A percentile compares a stretch with the other conserved stretches of the same genome.
These are phyloP conservation scores for Coemansia sp. DNA, from an alignment of 192 early-diverging fungal species.

Conservation along the genomic window DNA sequence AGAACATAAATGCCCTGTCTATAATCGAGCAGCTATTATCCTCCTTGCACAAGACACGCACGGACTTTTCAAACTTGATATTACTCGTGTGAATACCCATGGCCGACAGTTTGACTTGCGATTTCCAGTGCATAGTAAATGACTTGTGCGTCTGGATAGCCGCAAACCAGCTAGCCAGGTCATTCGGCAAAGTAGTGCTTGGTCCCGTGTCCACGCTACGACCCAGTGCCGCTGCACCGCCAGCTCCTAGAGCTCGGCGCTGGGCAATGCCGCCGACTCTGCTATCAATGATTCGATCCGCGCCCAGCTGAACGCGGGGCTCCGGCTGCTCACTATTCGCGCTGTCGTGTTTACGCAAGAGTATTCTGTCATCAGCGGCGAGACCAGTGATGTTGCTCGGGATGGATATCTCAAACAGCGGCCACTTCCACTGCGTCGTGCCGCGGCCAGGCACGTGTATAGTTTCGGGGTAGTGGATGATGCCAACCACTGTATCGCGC, in stretches of 20 bases:
- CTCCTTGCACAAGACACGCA: constrained; percentile 25
- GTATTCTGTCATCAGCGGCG: not conserved
- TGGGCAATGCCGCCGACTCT: constrained; percentile 15
- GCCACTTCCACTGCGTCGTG: constrained; percentile 35
- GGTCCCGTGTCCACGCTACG: not conserved
- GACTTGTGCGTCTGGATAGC: constrained; percentile 27
- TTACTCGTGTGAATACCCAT: constrained; percentile 39
- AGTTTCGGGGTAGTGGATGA: constrained; percentile 11
- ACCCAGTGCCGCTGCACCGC: not conserved
- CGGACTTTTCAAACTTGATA: constrained; percentile 44
- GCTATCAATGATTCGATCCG: not conserved
- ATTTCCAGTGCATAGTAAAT: constrained; percentile 48
- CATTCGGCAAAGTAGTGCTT: not conserved
- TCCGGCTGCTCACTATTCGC: not conserved
- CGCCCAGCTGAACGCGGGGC: constrained; percentile 3
- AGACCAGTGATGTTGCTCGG: not conserved
- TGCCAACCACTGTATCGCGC: constrained; percentile 35
- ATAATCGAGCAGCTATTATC: constrained; percentile 24
- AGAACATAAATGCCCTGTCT: not conserved
- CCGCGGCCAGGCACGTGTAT: constrained; percentile 36
- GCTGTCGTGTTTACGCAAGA: not conserved
- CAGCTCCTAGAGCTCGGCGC: constrained; percentile 11
- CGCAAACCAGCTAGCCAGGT: constrained; percentile 37
- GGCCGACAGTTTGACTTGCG: constrained; percentile 31
- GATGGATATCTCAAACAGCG: constrained; percentile 25